Base-by-base conservation (phyloP, 2,329 filamentous ascomycete genomes). In the Geosmithia morbida region DNA sequence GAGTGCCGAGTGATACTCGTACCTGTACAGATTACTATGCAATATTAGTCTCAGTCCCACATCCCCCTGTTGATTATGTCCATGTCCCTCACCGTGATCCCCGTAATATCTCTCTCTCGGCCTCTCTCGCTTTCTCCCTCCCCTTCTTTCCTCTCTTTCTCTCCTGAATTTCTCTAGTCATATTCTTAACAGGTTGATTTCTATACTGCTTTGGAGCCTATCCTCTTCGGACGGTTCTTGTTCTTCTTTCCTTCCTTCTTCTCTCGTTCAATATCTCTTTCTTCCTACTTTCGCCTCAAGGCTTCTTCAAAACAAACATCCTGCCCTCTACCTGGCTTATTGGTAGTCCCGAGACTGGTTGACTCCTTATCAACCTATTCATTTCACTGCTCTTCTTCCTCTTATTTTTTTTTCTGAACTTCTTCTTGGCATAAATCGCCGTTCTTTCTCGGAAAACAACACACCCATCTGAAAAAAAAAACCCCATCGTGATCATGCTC, bases 401-500 rank as follows among this genome's bases (percentile, higher is more conserved):
- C 13, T 29, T 33, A 45, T 4, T 19, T 46, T 41, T 44, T 16
- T 26, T 26, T 26, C 8, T 26, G 22, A 26, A 26, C 22, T 26
- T 26, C 22, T 26, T 26, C 8, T 26, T 26, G 22, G 22, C 22
- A 29, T 44, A 46, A 33, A 5, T 37, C 6, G 3, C 14, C 13
- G 10, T 37, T 37, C 33, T 7, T 37, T 37, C 33, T 7, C 13
- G 6, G 3, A 11, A 37, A 7, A 16, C 6, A 37, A 16, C 6
- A 16, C 6, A 37, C 3, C 6, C 33, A 13, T 37, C 14, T 37
- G 14, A 37, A 11, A 37, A 37, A 37, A 37, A 44, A n/a, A 42
- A 43, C 54, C 44, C 54, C 44, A 54, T 47, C 54, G 60, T 49
- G 52, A 66, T 66, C 63, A 58, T 59, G 50, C 53, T 61, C 44